Conservation (phyloP, 441 rosid genomes). For the Gossypium davidsonii region DNA sequence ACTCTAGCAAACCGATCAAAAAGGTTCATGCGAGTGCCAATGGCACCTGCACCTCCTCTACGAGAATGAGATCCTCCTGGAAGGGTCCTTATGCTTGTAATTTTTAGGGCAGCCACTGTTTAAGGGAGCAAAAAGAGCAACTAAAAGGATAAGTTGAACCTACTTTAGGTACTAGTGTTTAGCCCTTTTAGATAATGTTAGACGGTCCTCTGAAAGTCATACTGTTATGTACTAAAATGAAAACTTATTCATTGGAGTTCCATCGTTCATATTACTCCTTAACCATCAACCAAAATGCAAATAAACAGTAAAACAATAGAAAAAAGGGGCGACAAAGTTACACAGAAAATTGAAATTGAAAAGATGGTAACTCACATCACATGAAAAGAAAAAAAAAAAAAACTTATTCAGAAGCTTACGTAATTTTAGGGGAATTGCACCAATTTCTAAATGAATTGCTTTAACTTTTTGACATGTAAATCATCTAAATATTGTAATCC, state of each 20-base stretch:
- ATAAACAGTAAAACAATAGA: neutral
- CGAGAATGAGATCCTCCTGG: slow-evolving; percentile 25
- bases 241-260: neutral
- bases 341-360: neutral
- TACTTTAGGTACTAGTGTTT: neutral
- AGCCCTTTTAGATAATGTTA: neutral
- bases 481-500: neutral
- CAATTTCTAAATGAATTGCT: neutral
- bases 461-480: neutral
- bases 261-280: neutral
- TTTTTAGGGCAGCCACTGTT: slow-evolving; percentile 38
- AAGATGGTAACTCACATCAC: neutral
- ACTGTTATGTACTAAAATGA: neutral
- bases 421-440: neutral
- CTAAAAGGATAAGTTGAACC: neutral
- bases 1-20: slow-evolving; percentile 89
- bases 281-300: neutral
- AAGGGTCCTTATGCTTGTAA: slow-evolving; percentile 29
- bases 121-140: neutral
- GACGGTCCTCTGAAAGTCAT: neutral
- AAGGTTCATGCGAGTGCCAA: slow-evolving; percentile 67
- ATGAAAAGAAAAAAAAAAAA: neutral
- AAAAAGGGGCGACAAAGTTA: neutral
- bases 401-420: neutral
- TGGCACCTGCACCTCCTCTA: slow-evolving; percentile 49